Base-by-base conservation (phyloP, 331 rosid genomes). In the Telfairia occidentalis region DNA sequence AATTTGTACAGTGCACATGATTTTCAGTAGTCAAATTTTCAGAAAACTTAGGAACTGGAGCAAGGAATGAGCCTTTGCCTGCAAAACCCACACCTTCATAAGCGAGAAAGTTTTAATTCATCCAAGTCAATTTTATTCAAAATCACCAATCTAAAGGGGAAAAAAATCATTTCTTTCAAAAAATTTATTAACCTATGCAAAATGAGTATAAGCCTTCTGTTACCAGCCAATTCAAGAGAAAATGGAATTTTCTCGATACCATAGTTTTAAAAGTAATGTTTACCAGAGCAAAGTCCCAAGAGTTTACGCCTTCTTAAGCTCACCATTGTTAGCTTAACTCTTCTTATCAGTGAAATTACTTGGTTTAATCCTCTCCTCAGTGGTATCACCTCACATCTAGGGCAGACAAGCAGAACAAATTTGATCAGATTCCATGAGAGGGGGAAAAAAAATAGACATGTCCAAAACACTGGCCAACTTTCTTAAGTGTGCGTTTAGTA, bases 281-380 rank as follows among this genome's bases (percentile, higher is more conserved):
- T 84, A 94, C 98, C 98, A 61, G 96, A 79, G 85, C 90, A 90
- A 55, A 94, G 84, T 77, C 96, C 96, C 89, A 91, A 79, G 64
- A 94, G 96, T 85, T 92, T 91, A 79, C 97, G 96, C 84, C 97
- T 91, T 85, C 98, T 86, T 85, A 94, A 86, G 88, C 98, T 94
- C 82, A 94, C 98, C 97, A 95, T 91, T 59, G 43, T 81, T 85
- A 77, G 49, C 34, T 80, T 37, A 54, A 59, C 53, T 35, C 42
- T 76, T 82, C 75, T 66, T 83, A 79, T 64, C 77, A 77, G 11
- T 69, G 37, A 26, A 13, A 69, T 3, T 43, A 12, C 43, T 69
- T 24, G 55, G 38, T 26, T 69, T 11, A 5, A 32, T 32, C 32
- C 9, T 34, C 9, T 63, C 48, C 71, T n/a, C 37, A 40, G 45